Base-by-base conservation (phyloP, 1,139 yeast species). In the Yamadazyma taylorii region DNA sequence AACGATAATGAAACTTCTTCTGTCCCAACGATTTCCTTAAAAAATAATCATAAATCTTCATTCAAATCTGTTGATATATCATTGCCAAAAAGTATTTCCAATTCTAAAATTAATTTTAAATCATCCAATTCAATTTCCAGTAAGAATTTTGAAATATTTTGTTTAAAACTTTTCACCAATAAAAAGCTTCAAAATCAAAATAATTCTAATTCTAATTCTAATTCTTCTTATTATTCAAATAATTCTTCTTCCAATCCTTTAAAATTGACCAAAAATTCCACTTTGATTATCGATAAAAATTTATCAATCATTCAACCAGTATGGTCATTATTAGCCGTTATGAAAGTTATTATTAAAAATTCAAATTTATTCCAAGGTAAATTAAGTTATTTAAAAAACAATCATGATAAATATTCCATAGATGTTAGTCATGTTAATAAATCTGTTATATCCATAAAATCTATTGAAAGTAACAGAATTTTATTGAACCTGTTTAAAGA, bases 281-380 rank as follows among this genome's bases (percentile, higher is more conserved):
- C 50, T 2, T 35, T 45, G 17, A 48, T 46, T 14, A 39, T 46
- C 25, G 48, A 43, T 32, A 42, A 42, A 28, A 43, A 39, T 26
- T 35, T 43, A 11, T 42, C 45, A n/a, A 58, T 69, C 2, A 65
- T 70, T 16, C 85, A 79, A 50, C 88, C 89, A 3, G 56, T 82
- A 19, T 83, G 90, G 90, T 70, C 85, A 0, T 67, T 81, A 40
- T 57, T 82, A 6, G 81, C 84, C 4, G 85, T 85, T 0, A 61
- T 75, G 14, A 79, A 77, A 45, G 75, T 84, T 0, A 72, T 82
- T 54, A 61, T 73, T 36, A 63, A 63, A 15, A 66, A 67, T 31
- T 77, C 76, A 12, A 71, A 68, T 31, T 68, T 74, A 44, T 74
- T 75, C 45, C 75, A 77, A 27, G 81, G 81, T 12, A 73, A 76